phyloP scores from a whole-genome alignment of 2,329 filamentous ascomycete genomes.

The Paramyrothecium roridum region DNA sequence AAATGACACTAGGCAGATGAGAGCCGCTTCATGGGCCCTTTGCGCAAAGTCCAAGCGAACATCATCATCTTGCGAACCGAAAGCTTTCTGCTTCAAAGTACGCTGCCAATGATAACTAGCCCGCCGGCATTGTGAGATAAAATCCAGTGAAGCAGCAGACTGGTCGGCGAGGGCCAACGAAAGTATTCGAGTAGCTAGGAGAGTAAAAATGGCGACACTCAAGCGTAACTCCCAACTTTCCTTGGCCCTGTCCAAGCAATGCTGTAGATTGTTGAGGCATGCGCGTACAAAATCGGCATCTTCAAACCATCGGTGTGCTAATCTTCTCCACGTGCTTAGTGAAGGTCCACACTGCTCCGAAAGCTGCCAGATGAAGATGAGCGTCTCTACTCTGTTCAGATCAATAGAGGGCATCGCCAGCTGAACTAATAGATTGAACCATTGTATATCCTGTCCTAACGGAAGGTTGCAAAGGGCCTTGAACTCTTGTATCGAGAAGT shows the following conservation, averaged over 20 bases:
- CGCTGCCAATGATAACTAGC: neutral
- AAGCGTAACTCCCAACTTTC: slow-evolving; percentile 21
- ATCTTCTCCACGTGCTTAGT: slow-evolving; percentile 12
- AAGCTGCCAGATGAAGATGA: slow-evolving; percentile 44
- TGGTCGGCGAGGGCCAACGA: neutral
- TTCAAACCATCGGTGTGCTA: slow-evolving; percentile 30
- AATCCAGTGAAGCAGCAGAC: neutral
- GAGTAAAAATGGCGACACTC: neutral
- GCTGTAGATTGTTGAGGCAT: slow-evolving; percentile 1
- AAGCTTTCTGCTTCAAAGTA: neutral
- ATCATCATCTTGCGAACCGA: neutral
- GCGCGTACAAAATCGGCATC: slow-evolving; percentile 25
- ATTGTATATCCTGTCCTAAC: slow-evolving; percentile 46
- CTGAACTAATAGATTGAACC: slow-evolving; percentile 53
- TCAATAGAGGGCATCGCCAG: slow-evolving; percentile 44
- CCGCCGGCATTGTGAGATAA: neutral
- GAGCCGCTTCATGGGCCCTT: neutral
- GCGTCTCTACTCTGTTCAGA: slow-evolving; percentile 46
- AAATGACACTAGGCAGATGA: neutral
- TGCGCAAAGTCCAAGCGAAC: neutral
- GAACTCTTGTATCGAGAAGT: slow-evolving; percentile 51
- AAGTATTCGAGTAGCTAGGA: neutral
- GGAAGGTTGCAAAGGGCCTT: slow-evolving; percentile 47
- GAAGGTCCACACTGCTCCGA: slow-evolving; percentile 43
- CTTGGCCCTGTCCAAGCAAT: slow-evolving; percentile 44